Percentiles rank a stretch among this genome's conserved stretches.
These are phyloP conservation scores for Phytopythium helicoides DNA, from an alignment of 352 stramenopile genomes.

Conservation along the genomic window DNA sequence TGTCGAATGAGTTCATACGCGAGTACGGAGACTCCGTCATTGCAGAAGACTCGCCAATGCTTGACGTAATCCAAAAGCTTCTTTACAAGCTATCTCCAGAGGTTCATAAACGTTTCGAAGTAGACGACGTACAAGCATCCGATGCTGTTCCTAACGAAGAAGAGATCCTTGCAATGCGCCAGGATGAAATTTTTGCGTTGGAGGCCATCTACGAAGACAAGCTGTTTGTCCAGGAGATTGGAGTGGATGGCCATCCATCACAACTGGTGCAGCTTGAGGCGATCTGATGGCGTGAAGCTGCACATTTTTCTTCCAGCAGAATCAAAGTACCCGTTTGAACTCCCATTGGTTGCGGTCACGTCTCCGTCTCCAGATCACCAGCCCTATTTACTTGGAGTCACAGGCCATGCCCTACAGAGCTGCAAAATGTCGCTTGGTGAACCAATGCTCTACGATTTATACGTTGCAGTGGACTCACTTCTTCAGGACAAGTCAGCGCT, in stretches of 20 bases:
- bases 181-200: slow-evolving; percentile 77
- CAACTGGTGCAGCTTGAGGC: slow-evolving; percentile 51
- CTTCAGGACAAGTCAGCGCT: slow-evolving; percentile 31
- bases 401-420: slow-evolving; percentile 47
- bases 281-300: slow-evolving; percentile 39
- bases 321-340: slow-evolving; percentile 75
- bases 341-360: slow-evolving; percentile 52
- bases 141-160: slow-evolving; percentile 19
- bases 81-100: slow-evolving; percentile 38
- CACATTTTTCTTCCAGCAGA: slow-evolving; percentile 48
- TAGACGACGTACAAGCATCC: slow-evolving; percentile 12
- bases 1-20: slow-evolving; percentile 43
- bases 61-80: slow-evolving; percentile 34
- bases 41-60: slow-evolving; percentile 31
- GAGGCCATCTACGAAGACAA: slow-evolving; percentile 86
- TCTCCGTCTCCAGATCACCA: slow-evolving; percentile 34
- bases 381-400: slow-evolving; percentile 43
- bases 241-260: slow-evolving; percentile 7
- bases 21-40: slow-evolving; percentile 13
- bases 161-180: slow-evolving; percentile 47
- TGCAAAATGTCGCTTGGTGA: slow-evolving; percentile 55
- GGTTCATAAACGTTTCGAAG: slow-evolving; percentile 38
- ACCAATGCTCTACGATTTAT: slow-evolving; percentile 82
- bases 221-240: slow-evolving; percentile 24
- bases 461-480: slow-evolving; percentile 59